These are phyloP conservation scores for Rhododendron vialii DNA, from an alignment of 148 eudicot species.

Conservation along the genomic window DNA sequence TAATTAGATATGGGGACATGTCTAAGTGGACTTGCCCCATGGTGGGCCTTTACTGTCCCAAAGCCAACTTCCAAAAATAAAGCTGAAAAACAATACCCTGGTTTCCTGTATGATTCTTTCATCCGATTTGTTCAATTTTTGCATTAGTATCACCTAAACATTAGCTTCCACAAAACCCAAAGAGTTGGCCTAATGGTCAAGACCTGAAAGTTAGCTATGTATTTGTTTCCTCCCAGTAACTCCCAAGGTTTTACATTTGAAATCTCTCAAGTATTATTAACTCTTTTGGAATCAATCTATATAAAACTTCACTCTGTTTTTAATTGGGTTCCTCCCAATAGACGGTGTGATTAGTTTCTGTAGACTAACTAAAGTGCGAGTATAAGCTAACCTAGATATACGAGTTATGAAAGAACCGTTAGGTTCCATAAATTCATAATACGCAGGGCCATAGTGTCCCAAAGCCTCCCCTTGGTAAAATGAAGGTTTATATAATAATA, in stretches of 20 bases:
- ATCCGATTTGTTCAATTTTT: not conserved
- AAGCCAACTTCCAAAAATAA: not conserved
- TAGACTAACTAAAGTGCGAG: no score
- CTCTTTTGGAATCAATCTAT: no score
- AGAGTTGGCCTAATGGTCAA: not conserved
- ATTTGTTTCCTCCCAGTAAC: no score
- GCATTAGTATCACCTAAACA: not conserved
- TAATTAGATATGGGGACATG: conserved; percentile 15
- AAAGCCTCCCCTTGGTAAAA: not conserved
- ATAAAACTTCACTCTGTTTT: not conserved
- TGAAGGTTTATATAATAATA: not conserved
- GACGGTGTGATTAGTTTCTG: not conserved
- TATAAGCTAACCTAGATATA: no score
- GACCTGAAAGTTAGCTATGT: not conserved
- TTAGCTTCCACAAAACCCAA: not conserved
- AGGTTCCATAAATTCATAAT: not conserved
- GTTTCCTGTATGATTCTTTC: not conserved
- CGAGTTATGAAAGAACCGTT: no score
- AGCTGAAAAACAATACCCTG: no score
- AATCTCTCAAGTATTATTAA: no score
- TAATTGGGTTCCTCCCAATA: not conserved
- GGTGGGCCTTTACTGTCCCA: conserved; percentile 16
- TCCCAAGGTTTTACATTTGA: no score
- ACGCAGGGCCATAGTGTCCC: not conserved
- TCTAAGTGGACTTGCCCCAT: conserved; percentile 27